phyloP scores from a whole-genome alignment of 345 rosid species.

The Acer saccharum region DNA sequence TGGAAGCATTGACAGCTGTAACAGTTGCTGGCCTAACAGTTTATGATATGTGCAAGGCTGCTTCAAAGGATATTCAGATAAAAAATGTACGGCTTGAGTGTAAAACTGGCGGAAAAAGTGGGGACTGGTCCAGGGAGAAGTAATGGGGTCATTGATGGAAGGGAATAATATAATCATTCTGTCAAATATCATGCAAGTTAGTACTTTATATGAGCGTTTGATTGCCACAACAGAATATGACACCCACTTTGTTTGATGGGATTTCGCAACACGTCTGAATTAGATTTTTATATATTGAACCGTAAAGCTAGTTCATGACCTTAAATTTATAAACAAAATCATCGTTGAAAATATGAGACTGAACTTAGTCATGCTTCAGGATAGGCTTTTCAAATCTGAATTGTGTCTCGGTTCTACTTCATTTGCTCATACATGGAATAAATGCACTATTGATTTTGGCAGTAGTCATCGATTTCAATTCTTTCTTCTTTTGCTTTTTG shows the following conservation, averaged over 20 bases:
- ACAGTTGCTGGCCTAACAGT: conserved; percentile 84
- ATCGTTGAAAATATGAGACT: background rate
- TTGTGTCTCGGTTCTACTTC: background rate
- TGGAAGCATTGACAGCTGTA: conserved; percentile 93
- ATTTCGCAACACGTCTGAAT: conserved; percentile 2
- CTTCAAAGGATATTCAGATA: conserved; percentile 75
- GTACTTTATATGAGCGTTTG: background rate
- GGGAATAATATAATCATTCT: background rate
- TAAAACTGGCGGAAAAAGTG: conserved; percentile 89
- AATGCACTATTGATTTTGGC: background rate
- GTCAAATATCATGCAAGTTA: background rate
- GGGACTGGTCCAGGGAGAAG: conserved; percentile 64
- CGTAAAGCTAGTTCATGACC: conserved; percentile 3
- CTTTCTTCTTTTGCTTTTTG: background rate
- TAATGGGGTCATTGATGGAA: conserved; percentile 15
- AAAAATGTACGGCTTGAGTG: conserved; percentile 60
- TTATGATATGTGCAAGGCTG: conserved; percentile 98
- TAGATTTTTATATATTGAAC: background rate
- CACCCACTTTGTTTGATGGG: background rate
- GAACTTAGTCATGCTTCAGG: background rate
- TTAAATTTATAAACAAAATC: background rate
- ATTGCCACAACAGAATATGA: background rate
- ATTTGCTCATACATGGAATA: background rate
- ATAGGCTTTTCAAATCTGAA: background rate
- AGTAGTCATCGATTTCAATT: background rate